Base-by-base conservation (phyloP, 2,329 filamentous ascomycete genomes). In the Microsporum canis region DNA sequence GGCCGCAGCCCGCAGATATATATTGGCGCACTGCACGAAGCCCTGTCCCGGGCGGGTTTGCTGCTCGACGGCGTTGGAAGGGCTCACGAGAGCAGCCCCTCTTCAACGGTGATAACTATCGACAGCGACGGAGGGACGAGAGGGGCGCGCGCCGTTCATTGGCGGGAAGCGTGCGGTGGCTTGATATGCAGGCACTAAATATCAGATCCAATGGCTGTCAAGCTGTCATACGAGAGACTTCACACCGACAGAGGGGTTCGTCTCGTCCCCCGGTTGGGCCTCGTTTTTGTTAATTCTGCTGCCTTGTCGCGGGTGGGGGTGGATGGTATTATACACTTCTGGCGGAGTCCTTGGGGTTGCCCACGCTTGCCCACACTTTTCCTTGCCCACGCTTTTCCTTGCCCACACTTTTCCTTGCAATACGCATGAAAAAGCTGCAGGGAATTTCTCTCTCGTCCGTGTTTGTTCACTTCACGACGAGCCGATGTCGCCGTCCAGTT, bases 131-230 rank as follows among this genome's bases (percentile, higher is more conserved):
- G 17, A 23, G 17, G 17, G 17, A 23, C 17, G 17, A 23, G 17
- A 23, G 17, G 17, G 17, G 17, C 17, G 17, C 17, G 17, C 17
- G 17, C 17, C 17, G 17, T 23, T 23, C 8, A 55, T 55, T 55
- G 51, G 51, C 33, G 14, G 51, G 51, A 23, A 4, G 45, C 1
- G n/a, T 31, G n/a, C 17, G 14, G 51, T 55, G 51, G 51, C 51
- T 55, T 55, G 45, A 51, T 36, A 55, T 55, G 51, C 51, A 55
- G 51, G 51, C 51, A 55, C 51, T 55, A 51, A 51, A 2, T 23
- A 8, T 47, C 5, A 36, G 43, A 8, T 23, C 38, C 38, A 41
- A 41, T 41, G 38, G 14, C 41, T 51, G 45, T 29, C 51, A 34
- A 55, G 31, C 23, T 36, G 29, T 14, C 39, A 23, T 31, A 36